Conservation (phyloP, 495 filamentous ascomycete genomes). For the Penicillium ucsense region DNA sequence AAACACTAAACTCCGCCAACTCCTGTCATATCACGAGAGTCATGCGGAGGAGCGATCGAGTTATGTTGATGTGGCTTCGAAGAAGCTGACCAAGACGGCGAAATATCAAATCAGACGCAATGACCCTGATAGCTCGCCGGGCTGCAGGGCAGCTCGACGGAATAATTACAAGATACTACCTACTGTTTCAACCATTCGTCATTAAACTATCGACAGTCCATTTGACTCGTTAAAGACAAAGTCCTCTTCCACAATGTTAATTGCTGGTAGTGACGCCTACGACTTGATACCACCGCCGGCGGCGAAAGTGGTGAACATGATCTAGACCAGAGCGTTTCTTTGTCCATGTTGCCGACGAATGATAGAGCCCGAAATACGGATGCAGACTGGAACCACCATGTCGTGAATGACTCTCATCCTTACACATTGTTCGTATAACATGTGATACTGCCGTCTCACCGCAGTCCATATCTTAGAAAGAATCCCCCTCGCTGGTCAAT, state of each 20-base stretch:
- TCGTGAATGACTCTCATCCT: not conserved
- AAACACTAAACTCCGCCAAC: constrained; percentile 1
- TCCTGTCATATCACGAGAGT: not conserved
- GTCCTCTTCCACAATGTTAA: not conserved
- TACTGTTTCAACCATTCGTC: not conserved
- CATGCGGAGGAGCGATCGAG: not conserved
- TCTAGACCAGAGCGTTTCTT: not conserved
- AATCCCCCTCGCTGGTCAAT: too few relatives aligned
- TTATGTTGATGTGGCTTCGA: not conserved
- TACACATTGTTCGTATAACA: not conserved
- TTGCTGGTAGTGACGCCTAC: not conserved
- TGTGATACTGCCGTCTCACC: too few relatives aligned
- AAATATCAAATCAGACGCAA: not conserved
- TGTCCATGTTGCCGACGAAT: not conserved
- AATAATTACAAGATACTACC: not conserved
- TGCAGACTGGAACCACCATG: not conserved
- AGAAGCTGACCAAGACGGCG: not conserved
- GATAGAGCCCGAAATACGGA: not conserved
- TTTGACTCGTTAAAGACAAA: not conserved
- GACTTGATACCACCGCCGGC: not conserved
- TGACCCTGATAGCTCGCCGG: not conserved
- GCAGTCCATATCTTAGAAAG: too few relatives aligned
- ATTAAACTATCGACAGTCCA: not conserved
- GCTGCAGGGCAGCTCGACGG: not conserved
- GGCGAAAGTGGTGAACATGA: not conserved